A percentile compares a stretch with the other conserved stretches of the same genome.
Evolutionary conservation across 257 asterid genomes (phyloP).

Genomic region (Solanum virginianum): DNA sequence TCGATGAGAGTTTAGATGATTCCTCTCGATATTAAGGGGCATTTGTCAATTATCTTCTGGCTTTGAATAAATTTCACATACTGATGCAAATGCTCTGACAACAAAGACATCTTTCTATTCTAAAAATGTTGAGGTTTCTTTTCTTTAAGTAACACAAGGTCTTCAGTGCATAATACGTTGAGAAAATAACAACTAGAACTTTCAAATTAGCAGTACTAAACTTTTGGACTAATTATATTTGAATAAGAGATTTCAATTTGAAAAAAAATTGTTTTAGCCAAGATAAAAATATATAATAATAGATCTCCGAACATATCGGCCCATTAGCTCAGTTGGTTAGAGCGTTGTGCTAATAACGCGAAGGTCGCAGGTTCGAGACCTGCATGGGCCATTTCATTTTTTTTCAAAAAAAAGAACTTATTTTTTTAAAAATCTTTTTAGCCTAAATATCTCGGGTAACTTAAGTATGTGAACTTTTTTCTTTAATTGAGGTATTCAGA

Average conservation of each 20-base stretch:
- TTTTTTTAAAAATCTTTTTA: not conserved
- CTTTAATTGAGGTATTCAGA: not conserved
- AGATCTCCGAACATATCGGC: rapidly evolving
- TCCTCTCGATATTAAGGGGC: too few species aligned
- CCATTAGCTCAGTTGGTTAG: constrained; percentile 13
- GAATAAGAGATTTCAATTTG: not conserved
- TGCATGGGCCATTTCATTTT: constrained; percentile 4
- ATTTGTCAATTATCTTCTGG: not conserved
- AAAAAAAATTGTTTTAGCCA: not conserved
- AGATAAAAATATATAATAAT: not conserved
- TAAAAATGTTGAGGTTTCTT: not conserved
- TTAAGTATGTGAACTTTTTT: not conserved
- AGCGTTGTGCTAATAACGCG: constrained; percentile 16
- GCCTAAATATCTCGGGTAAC: not conserved
- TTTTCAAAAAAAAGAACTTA: too few species aligned
- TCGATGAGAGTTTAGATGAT: too few species aligned
- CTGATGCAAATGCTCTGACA: too few species aligned
- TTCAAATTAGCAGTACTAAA: not conserved
- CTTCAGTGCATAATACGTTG: not conserved
- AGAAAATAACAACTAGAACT: not conserved
- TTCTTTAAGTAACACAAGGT: not conserved
- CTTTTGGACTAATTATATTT: not conserved
- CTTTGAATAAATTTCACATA: not conserved
- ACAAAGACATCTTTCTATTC: not conserved
- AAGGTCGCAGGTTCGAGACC: constrained; percentile 26